phyloP scores from a whole-genome alignment of 139 green algal genomes.

The Bryopsis sp. region DNA sequence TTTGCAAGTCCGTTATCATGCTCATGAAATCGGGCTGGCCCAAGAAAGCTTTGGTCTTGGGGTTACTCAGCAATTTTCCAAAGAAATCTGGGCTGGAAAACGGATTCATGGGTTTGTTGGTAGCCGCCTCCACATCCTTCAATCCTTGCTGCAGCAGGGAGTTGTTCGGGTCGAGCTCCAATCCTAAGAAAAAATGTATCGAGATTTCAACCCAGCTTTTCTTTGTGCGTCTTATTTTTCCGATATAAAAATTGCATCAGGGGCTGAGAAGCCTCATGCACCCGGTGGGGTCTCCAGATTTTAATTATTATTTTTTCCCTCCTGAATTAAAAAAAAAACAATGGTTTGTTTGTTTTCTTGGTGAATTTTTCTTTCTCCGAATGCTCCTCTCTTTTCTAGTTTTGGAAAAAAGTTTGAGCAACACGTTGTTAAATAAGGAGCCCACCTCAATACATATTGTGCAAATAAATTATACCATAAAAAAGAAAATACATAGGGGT shows the following conservation, averaged over 20 bases:
- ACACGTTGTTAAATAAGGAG: too few relatives aligned
- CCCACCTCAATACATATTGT: too few relatives aligned
- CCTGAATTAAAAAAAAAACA: too few relatives aligned
- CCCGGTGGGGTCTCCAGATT: too few relatives aligned
- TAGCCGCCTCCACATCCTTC: conserved; percentile 41
- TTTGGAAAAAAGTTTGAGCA: too few relatives aligned
- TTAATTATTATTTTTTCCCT: too few relatives aligned
- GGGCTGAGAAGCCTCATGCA: too few relatives aligned
- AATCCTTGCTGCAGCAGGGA: conserved; percentile 50
- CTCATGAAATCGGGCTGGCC: conserved; percentile 81
- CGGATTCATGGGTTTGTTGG: conserved; percentile 11
- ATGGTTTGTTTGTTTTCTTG: too few relatives aligned
- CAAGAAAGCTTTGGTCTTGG: conserved; percentile 60
- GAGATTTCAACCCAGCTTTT: neutral
- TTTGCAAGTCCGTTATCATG: conserved; percentile 69
- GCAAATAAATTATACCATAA: too few relatives aligned
- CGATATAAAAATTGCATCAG: too few relatives aligned
- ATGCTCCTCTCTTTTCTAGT: too few relatives aligned
- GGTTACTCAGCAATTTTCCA: conserved; percentile 74
- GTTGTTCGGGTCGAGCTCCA: conserved; percentile 70
- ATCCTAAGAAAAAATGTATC: conserved; percentile 32
- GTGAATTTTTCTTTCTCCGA: too few relatives aligned
- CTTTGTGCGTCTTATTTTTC: neutral
- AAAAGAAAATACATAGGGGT: neutral
- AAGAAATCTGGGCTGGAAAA: conserved; percentile 58